These are phyloP conservation scores for Ballota nigra DNA, from an alignment of 257 asterid species.

Conservation along the genomic window DNA sequence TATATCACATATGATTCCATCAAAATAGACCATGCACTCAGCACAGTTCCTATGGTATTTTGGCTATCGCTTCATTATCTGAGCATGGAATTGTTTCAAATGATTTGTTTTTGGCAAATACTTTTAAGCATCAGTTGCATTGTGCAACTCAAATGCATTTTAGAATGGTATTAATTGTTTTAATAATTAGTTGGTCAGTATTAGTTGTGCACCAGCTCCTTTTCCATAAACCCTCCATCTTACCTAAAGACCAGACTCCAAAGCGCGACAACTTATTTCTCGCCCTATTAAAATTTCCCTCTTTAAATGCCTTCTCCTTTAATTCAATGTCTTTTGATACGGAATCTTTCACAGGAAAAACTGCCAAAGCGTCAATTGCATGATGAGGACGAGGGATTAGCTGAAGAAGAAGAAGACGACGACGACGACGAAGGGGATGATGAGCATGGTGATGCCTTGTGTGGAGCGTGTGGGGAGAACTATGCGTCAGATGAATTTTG, in stretches of 20 bases:
- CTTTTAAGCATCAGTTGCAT: too few species aligned
- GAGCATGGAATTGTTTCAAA: neutral
- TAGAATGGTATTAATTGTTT: too few species aligned
- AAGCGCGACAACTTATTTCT: neutral
- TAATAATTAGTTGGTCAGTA: too few species aligned
- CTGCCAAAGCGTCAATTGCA: slow-evolving; percentile 40
- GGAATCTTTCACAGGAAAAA: slow-evolving; percentile 38
- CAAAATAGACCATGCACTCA: neutral
- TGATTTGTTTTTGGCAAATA: too few species aligned
- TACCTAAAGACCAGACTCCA: neutral
- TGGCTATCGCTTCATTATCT: neutral
- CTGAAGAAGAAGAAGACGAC: slow-evolving; percentile 42
- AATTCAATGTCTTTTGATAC: neutral
- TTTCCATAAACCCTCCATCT: neutral
- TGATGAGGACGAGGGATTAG: slow-evolving; percentile 47
- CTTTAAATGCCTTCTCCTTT: neutral
- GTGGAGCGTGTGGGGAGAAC: slow-evolving; percentile 76
- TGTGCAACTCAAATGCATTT: too few species aligned
- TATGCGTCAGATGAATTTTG: slow-evolving; percentile 70
- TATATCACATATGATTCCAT: neutral
- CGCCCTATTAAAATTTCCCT: neutral
- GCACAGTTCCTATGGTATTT: neutral
- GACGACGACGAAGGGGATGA: slow-evolving; percentile 56
- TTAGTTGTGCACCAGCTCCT: too few species aligned
- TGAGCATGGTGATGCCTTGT: slow-evolving; percentile 60